These are phyloP conservation scores for Lipomyces sp. DNA, from an alignment of 805 yeast species.

Conservation along the genomic window DNA sequence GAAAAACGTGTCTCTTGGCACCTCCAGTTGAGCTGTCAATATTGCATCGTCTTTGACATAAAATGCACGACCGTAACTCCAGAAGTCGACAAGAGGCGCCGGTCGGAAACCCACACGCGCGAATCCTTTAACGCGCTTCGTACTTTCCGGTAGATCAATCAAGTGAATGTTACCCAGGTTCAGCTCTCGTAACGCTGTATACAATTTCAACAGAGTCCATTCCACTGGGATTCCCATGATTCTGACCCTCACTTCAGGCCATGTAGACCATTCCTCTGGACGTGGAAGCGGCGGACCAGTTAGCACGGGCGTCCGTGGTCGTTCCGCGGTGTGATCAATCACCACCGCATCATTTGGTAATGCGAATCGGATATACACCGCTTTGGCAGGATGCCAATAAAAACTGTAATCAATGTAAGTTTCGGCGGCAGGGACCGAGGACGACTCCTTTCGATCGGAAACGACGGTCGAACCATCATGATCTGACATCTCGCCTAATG, in stretches of 20 bases:
- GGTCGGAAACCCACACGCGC: constrained; percentile 3
- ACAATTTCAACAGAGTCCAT: neutral
- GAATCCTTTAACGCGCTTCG: neutral
- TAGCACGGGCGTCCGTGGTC: neutral
- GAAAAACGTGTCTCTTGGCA: neutral
- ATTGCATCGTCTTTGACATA: neutral
- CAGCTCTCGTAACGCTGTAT: neutral
- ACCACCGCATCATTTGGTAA: constrained; percentile 2
- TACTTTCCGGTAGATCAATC: constrained; percentile 2
- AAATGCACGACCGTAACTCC: neutral
- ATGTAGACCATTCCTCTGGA: neutral
- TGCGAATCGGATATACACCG: constrained; percentile 1
- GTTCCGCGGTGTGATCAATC: neutral
- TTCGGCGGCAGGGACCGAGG: neutral
- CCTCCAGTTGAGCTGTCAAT: constrained; percentile 4
- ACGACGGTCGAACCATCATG: neutral
- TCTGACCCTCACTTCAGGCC: constrained; percentile 7
- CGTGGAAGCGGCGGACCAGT: neutral
- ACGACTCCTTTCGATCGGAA: neutral
- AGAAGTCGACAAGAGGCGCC: neutral
- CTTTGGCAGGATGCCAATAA: constrained; percentile 4
- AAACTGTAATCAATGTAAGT: neutral
- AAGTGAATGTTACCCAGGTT: neutral
- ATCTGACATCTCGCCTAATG: neutral
- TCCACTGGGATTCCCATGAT: constrained; percentile 1